These are phyloP conservation scores for Monosporascus sp. DNA, from an alignment of 2,329 filamentous ascomycete genomes.

Conservation along the genomic window DNA sequence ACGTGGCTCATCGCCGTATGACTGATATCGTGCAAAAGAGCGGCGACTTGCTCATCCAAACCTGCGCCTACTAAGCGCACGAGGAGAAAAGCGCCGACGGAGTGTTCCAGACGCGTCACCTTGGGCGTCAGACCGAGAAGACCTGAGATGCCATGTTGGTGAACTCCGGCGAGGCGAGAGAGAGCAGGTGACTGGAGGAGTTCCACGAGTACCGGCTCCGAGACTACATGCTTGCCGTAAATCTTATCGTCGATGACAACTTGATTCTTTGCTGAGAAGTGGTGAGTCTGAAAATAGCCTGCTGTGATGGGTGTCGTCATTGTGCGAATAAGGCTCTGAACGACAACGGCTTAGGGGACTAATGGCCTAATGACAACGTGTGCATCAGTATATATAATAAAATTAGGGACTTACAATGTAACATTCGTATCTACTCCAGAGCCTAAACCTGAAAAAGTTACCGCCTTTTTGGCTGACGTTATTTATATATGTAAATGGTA, in stretches of 20 bases:
- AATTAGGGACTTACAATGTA: no score
- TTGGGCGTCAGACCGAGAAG: constrained; percentile 28
- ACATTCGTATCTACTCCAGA: no score
- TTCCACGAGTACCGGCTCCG: constrained; percentile 31
- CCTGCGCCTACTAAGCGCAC: constrained; percentile 30
- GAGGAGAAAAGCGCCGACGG: constrained; percentile 33
- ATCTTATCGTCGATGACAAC: constrained; percentile 28
- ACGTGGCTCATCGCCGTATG: constrained; percentile 37
- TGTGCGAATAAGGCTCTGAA: not conserved
- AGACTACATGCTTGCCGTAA: constrained; percentile 28
- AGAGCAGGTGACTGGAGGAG: constrained; percentile 29
- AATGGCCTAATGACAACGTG: no score
- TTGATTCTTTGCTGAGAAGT: constrained; percentile 8
- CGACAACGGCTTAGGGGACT: no score
- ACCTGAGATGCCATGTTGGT: constrained; percentile 32
- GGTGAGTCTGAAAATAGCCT: constrained; percentile 17
- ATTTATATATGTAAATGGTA: no score
- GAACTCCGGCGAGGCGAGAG: constrained; percentile 28
- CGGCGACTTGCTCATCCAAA: constrained; percentile 33
- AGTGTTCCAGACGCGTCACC: constrained; percentile 35
- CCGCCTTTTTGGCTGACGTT: no score
- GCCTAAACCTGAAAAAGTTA: no score
- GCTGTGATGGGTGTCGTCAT: constrained; percentile 4
- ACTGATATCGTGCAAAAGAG: constrained; percentile 34
- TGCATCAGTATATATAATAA: no score